Base-by-base conservation (phyloP, 129 eudicot genomes). In the Pseudognaphalium luteoalbum region DNA sequence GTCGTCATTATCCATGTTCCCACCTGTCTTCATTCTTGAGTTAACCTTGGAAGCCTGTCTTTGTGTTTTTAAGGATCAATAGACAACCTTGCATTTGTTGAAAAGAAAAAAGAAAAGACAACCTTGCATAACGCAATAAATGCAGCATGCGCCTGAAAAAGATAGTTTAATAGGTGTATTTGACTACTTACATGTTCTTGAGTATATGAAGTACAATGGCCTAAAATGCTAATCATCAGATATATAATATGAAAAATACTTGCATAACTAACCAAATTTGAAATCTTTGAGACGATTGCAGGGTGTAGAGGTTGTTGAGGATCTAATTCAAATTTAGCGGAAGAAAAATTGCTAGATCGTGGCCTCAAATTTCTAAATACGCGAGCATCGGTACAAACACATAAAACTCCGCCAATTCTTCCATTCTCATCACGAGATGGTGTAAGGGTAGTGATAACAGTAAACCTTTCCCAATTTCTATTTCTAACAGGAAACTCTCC, bases 231-330 rank as follows among this genome's bases (percentile, higher is more conserved):
- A 42, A 42, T 42, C 15, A 42, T 14, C 3, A 8, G 50, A 42
- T 42, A 42, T 1, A 42, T 14, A 42, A 42, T 10, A 42, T 11
- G 4, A 10, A 42, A 42, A 8, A 42, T 9, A 20, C 37, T 72
- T 56, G 67, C 33, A 39, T 68, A 11, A 87, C 99, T 71, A 8
- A 91, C 97, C 92, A 95, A 80, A 77, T 89, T 86, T 34, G 97
- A 87, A 57, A 95, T 76, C 62, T 87, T 95, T n/a, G 97, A 89
- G 69, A 94, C 90, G 2, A 95, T 83, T 33, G 97, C 97, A 76
- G 71, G 86, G 83, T 89, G 99, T 41, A 91, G 77, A 70, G 99
- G 96, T 82, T 95, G 96, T 70, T 95, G 94, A 47, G 96, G 94
- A 87, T 89, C 99, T 78, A 91, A 89, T 42, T 94, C 97, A 44